Conservation (phyloP, 306 rosid genomes). For the Pueraria montana region DNA sequence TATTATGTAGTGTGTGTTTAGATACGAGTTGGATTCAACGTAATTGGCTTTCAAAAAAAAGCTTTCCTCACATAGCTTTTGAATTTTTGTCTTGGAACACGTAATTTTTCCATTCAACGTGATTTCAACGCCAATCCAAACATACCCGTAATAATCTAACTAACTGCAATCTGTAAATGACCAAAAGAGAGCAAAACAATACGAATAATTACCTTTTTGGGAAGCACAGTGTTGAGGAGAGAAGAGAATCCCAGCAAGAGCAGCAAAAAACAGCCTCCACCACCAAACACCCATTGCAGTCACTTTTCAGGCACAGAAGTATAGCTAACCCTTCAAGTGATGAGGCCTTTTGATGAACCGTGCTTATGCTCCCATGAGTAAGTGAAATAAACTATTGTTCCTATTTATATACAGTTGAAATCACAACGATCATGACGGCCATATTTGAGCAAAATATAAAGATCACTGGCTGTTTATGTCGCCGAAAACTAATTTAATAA, state of each 20-base stretch:
- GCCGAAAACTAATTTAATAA: not conserved
- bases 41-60: too few relatives aligned
- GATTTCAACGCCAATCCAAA: too few relatives aligned
- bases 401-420: constrained; percentile 12
- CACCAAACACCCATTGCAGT: constrained; percentile 51
- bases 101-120: too few relatives aligned
- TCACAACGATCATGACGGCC: constrained; percentile 44
- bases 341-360: too few relatives aligned
- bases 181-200: not conserved
- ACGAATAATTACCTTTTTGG: constrained; percentile 48
- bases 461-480: not conserved
- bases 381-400: not conserved
- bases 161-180: too few relatives aligned
- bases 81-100: too few relatives aligned
- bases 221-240: constrained; percentile 53
- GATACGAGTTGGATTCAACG: too few relatives aligned
- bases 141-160: too few relatives aligned
- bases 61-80: too few relatives aligned
- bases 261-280: constrained; percentile 54
- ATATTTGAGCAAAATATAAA: not conserved
- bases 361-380: too few relatives aligned
- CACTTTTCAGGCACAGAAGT: not conserved
- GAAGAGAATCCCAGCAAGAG: constrained; percentile 53
- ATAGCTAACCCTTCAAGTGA: too few relatives aligned
- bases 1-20: too few relatives aligned